These are phyloP conservation scores for Dichomitus squalens DNA, from an alignment of 1,284 basidiomycete species.

Conservation along the genomic window DNA sequence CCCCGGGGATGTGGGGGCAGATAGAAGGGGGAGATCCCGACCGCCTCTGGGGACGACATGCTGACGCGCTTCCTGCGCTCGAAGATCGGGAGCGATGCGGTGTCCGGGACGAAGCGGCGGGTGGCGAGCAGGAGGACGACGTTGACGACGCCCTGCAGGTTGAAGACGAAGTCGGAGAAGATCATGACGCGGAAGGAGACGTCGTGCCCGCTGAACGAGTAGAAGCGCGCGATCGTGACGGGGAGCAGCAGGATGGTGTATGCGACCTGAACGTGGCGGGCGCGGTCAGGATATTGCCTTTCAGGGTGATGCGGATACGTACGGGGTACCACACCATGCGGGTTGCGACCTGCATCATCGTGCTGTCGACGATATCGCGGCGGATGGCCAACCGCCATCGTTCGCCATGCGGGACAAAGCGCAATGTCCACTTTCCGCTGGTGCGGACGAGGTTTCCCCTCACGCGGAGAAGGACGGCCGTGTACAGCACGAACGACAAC, in stretches of 20 bases:
- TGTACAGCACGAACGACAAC: constrained; percentile 39
- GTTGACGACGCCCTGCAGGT: constrained; percentile 40
- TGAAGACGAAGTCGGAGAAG: constrained; percentile 39
- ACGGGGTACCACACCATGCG: constrained; percentile 37
- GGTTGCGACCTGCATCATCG: constrained; percentile 37
- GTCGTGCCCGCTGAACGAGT: constrained; percentile 31
- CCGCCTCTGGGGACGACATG: constrained; percentile 25
- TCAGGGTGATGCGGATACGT: no score
- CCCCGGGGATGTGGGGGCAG: constrained; percentile 16
- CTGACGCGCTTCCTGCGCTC: constrained; percentile 31
- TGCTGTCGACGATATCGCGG: constrained; percentile 39
- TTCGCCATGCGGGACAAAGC: constrained; percentile 35
- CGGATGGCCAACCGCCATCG: constrained; percentile 39
- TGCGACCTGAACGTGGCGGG: constrained; percentile 29
- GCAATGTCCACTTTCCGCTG: constrained; percentile 36
- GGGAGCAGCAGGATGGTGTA: constrained; percentile 41
- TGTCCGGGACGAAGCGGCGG: constrained; percentile 33
- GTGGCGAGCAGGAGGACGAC: constrained; percentile 34
- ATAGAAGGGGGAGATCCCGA: constrained; percentile 38
- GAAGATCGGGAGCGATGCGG: constrained; percentile 30
- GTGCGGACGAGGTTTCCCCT: constrained; percentile 40
- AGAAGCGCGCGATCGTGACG: constrained; percentile 39
- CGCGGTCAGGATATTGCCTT: neutral
- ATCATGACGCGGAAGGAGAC: constrained; percentile 37
- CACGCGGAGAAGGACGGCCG: constrained; percentile 39